Percentiles rank a stretch among this genome's conserved stretches.
phyloP scores from a whole-genome alignment of 148 eudicot genomes.

The Heliamphora exappendiculata region DNA sequence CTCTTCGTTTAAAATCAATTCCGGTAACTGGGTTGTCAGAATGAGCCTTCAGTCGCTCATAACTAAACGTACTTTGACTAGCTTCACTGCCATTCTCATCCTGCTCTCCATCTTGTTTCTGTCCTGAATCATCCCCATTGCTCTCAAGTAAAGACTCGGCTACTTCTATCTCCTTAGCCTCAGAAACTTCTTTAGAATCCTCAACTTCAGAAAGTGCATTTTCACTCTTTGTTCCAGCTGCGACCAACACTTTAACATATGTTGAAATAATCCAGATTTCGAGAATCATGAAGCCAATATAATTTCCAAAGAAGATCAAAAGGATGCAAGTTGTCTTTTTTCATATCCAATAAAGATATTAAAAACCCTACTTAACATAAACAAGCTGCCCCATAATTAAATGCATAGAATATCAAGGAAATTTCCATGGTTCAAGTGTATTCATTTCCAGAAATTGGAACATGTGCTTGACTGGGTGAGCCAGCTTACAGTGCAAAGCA shows the following conservation, averaged over 20 bases:
- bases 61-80: slow-evolving; percentile 60
- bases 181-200: slow-evolving; percentile 40
- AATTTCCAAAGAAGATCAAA: not conserved
- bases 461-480: no score
- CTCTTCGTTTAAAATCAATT: slow-evolving; percentile 92
- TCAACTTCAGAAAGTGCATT: slow-evolving; percentile 36
- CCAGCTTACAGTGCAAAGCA: no score
- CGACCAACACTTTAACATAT: slow-evolving; percentile 11
- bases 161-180: slow-evolving; percentile 34
- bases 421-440: not conserved
- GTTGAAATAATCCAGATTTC: not conserved
- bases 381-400: not conserved
- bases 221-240: slow-evolving; percentile 40
- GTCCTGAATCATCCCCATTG: slow-evolving; percentile 40
- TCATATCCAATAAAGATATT: not conserved
- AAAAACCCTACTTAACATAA: not conserved
- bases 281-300: not conserved
- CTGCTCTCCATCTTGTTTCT: slow-evolving; percentile 42
- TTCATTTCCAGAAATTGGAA: not conserved
- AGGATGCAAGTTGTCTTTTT: not conserved
- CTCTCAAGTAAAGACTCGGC: slow-evolving; percentile 32
- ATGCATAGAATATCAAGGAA: not conserved
- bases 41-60: slow-evolving; percentile 70
- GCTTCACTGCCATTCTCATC: slow-evolving; percentile 54
- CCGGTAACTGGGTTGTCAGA: slow-evolving; percentile 89